A percentile compares a stretch with the other conserved stretches of the same genome.
phyloP scores from a whole-genome alignment of 805 yeast species.

The Torulaspora indica region DNA sequence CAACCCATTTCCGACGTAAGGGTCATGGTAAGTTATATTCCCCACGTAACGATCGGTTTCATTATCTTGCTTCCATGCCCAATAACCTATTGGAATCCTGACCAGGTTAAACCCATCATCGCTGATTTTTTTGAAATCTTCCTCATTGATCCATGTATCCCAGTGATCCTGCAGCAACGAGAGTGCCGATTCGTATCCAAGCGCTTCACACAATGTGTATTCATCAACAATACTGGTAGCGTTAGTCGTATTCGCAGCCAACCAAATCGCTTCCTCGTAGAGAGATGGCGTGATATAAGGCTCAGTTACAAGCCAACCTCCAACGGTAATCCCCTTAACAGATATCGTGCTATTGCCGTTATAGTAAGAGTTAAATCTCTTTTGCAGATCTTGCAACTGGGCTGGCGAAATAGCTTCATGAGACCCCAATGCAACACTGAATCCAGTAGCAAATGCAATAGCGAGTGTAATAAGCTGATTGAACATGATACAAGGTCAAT shows the following conservation, averaged over 20 bases:
- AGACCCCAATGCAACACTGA: not conserved
- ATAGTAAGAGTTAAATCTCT: slow-evolving; percentile 7
- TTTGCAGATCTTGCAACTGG: slow-evolving; percentile 4
- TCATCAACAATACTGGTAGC: slow-evolving; percentile 49
- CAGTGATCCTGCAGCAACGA: slow-evolving; percentile 48
- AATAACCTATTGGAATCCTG: slow-evolving; percentile 75
- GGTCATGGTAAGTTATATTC: slow-evolving; percentile 42
- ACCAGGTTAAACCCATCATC: slow-evolving; percentile 59
- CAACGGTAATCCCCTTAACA: slow-evolving; percentile 48
- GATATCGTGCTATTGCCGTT: slow-evolving; percentile 1
- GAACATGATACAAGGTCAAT: slow-evolving; percentile 1
- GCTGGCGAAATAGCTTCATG: not conserved
- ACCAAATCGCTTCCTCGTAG: slow-evolving; percentile 39
- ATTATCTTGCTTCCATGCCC: slow-evolving; percentile 56
- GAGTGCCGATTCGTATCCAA: slow-evolving; percentile 47
- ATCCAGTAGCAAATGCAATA: not conserved
- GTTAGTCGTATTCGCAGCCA: slow-evolving; percentile 29
- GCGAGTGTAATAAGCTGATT: not conserved
- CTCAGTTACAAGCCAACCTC: slow-evolving; percentile 71
- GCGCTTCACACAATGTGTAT: slow-evolving; percentile 45
- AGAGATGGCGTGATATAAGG: slow-evolving; percentile 67
- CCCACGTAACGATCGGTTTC: slow-evolving; percentile 17
- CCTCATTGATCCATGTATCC: slow-evolving; percentile 53
- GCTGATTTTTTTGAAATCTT: slow-evolving; percentile 50
- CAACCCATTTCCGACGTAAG: slow-evolving; percentile 53